Conservation (phyloP, 305 asterid genomes). For the Fraxinus sp. region DNA sequence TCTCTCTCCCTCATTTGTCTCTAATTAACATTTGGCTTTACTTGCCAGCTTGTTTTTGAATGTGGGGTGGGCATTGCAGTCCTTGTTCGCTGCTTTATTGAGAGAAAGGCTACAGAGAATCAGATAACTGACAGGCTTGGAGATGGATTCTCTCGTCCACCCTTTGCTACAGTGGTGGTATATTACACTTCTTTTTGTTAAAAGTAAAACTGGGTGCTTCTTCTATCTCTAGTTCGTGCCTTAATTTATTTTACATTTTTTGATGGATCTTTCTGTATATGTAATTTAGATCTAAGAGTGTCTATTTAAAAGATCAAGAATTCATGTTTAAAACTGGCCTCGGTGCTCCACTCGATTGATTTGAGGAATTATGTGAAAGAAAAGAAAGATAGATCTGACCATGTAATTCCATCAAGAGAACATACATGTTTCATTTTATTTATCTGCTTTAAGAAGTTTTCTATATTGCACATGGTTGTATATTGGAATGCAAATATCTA, state of each 20-base stretch:
- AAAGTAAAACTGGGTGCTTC: not conserved
- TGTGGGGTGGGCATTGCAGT: constrained; percentile 80
- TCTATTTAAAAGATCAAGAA: not conserved
- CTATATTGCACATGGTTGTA: not conserved
- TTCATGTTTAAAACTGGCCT: not conserved
- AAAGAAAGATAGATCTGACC: not conserved
- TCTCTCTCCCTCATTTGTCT: not conserved
- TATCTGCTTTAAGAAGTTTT: constrained; percentile 7
- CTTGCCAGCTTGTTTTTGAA: constrained; percentile 81
- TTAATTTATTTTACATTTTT: not conserved
- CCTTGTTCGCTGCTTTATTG: constrained; percentile 85
- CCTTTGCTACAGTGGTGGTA: constrained; percentile 96
- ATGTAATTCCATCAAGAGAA: constrained; percentile 1
- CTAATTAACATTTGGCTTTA: constrained; percentile 24
- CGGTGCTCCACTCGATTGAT: not conserved
- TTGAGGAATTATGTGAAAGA: constrained; percentile 4
- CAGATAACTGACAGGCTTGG: constrained; percentile 81
- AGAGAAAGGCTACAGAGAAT: constrained; percentile 67
- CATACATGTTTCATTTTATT: not conserved
- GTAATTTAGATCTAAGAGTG: not conserved
- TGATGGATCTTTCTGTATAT: not conserved
- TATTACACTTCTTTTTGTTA: constrained; percentile 15
- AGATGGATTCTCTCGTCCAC: constrained; percentile 92
- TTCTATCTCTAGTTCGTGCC: not conserved
- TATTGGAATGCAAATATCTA: not conserved